Base-by-base conservation (phyloP, 495 filamentous ascomycete genomes). In the Annulohypoxylon moriforme region DNA sequence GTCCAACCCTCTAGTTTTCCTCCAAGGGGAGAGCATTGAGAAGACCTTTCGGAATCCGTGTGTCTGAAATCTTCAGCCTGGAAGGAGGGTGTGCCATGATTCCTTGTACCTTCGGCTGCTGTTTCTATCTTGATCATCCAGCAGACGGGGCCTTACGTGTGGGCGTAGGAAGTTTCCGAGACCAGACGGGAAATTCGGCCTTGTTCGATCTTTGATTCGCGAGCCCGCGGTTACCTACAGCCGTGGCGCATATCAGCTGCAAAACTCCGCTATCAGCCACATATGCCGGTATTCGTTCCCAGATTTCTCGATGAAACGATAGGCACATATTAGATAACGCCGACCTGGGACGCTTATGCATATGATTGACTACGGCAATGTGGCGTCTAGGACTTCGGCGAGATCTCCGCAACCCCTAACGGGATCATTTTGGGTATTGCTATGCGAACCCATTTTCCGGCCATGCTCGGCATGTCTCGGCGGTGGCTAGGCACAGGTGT, bases 1-100 rank as follows among this genome's bases (percentile, higher is more conserved):
- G 83, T 86, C 59, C 85, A 86, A 65, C 57, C 79, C 0, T 87
- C 91, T 25, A 89, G 77, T 57, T 94, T 93, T 72, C 92, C 92
- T 31, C 92, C 91, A 8, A 91, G 89, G 68, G 84, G 89, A 56
- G 74, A 88, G 65, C 71, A 76, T 44, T 78, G 68, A 76, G 29
- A 59, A 49, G 20, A 47, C 84, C 83, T 9, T 46, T 49, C 55
- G 55, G 40, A 24, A 46, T n/a, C 44, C 61, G 60, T 57, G 50
- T 62, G 61, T 61, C 60, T 47, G 56, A 34, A 22, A 53, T 16
- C 24, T 40, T 50, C 57, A 47, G 62, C 58, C 61, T 62, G 34
- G 50, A 40, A 50, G 20, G 56, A 31, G 65, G 20, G 13, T 59
- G 71, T 73, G 56, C n/a, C n/a, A 69, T 58, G 34, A 46, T 29